Evolutionary conservation across 331 rosid genomes (phyloP).

Genomic region (Arachis monticola): DNA sequence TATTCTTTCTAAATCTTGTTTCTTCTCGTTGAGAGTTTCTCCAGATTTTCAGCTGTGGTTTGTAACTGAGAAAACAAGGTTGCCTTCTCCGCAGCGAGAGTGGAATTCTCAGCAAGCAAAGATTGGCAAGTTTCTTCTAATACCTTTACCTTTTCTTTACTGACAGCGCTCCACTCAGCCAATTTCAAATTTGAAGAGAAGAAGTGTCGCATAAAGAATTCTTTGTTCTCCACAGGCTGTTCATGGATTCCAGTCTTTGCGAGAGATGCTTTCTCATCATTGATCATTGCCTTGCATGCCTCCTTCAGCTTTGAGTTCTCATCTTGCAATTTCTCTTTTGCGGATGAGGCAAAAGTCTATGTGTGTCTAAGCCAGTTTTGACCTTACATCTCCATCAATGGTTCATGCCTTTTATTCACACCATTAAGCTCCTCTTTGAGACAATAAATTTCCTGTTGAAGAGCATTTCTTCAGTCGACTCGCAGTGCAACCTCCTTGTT

Average conservation of each 20-base stretch:
- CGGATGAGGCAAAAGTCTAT: constrained; percentile 59
- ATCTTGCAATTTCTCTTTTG: constrained; percentile 64
- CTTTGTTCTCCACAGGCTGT: constrained; percentile 73
- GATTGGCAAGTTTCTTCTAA: constrained; percentile 74
- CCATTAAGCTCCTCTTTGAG: constrained; percentile 77
- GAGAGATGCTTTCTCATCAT: constrained; percentile 58
- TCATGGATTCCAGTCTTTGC: constrained; percentile 68
- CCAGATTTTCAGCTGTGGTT: constrained; percentile 56
- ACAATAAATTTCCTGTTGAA: constrained; percentile 86
- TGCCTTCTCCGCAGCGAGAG: constrained; percentile 73
- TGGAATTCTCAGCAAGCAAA: constrained; percentile 67
- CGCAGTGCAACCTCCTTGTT: constrained; percentile 70
- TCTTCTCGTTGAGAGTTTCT: constrained; percentile 63
- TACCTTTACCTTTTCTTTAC: constrained; percentile 64
- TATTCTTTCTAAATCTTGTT: constrained; percentile 66
- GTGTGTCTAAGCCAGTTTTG: constrained; percentile 64
- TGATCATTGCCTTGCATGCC: constrained; percentile 47
- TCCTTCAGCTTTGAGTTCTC: constrained; percentile 69
- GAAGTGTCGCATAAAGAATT: constrained; percentile 80
- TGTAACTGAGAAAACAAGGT: constrained; percentile 69
- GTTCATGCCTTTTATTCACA: constrained; percentile 57
- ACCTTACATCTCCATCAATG: constrained; percentile 61
- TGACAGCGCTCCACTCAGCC: constrained; percentile 68
- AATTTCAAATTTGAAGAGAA: constrained; percentile 72
- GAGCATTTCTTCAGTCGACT: constrained; percentile 82